Conservation (phyloP, 257 asterid species). For the Salvia rosmarinus region DNA sequence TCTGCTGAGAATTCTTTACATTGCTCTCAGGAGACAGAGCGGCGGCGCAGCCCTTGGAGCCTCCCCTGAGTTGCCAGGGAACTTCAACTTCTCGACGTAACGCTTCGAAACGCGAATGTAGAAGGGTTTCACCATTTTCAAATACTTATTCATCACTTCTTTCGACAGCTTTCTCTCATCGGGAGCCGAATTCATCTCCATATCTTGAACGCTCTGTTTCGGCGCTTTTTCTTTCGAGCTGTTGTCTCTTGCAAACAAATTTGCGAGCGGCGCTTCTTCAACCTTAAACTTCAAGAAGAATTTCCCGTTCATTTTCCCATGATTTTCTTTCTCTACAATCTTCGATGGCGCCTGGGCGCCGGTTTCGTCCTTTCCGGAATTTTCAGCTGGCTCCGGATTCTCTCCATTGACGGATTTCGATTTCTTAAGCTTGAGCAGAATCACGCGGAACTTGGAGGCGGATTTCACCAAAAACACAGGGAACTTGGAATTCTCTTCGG, state of each 20-base stretch:
- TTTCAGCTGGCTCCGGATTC: background rate
- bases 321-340: slow-evolving; percentile 6
- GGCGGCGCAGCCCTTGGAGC: slow-evolving; percentile 34
- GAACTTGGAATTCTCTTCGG: slow-evolving; percentile 47
- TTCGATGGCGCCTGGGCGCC: slow-evolving; percentile 2
- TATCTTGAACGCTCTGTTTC: slow-evolving; percentile 33
- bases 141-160: slow-evolving; percentile 71
- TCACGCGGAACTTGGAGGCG: slow-evolving; percentile 51
- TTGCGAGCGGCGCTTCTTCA: slow-evolving; percentile 61
- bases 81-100: slow-evolving; percentile 63
- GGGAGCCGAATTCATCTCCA: slow-evolving; percentile 15
- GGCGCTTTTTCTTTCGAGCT: slow-evolving; percentile 50
- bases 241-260: slow-evolving; percentile 60
- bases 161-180: slow-evolving; percentile 57
- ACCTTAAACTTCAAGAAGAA: slow-evolving; percentile 62
- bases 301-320: slow-evolving; percentile 32
- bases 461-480: slow-evolving; percentile 51
- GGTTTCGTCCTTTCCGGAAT: slow-evolving; percentile 15
- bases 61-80: slow-evolving; percentile 46
- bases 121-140: slow-evolving; percentile 82
- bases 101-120: slow-evolving; percentile 76
- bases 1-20: slow-evolving; percentile 39
- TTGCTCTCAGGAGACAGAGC: slow-evolving; percentile 30
- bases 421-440: slow-evolving; percentile 54
- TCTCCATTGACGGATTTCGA: slow-evolving; percentile 38